Conservation (phyloP, 306 rosid species). For the Medicago ruthenica region DNA sequence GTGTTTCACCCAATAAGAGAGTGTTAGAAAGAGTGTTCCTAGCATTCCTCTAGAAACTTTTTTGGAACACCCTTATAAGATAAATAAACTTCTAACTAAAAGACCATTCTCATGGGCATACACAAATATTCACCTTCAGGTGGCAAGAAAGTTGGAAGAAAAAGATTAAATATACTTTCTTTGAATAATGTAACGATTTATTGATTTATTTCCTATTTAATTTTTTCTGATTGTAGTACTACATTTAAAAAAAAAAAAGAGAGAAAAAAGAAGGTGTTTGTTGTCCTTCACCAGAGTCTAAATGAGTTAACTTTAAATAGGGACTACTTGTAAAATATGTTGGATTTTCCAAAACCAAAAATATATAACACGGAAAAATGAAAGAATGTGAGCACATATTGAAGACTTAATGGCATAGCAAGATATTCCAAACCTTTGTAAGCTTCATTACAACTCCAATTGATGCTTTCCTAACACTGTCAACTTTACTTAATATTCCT, state of each 20-base stretch:
- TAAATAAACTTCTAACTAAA: neutral
- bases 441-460: slow-evolving; percentile 92
- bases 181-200: neutral
- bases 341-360: neutral
- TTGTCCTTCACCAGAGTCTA: neutral
- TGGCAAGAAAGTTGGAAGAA: slow-evolving; percentile 7
- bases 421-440: slow-evolving; percentile 73
- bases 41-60: neutral
- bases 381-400: slow-evolving; percentile 21
- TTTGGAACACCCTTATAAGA: neutral
- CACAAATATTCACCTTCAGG: slow-evolving; percentile 2
- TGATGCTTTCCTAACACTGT: slow-evolving; percentile 84
- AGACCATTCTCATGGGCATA: neutral
- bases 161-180: neutral
- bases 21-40: no score
- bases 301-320: neutral
- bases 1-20: no score
- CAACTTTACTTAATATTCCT: slow-evolving; percentile 96
- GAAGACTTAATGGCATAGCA: slow-evolving; percentile 25
- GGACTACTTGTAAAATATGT: slow-evolving; percentile 2
- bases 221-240: neutral
- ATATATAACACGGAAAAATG: neutral
- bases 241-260: neutral
- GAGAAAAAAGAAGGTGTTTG: no score
- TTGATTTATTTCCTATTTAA: neutral